Conservation (phyloP, 1,284 basidiomycete species). For the Moesziomyces globuligerus region DNA sequence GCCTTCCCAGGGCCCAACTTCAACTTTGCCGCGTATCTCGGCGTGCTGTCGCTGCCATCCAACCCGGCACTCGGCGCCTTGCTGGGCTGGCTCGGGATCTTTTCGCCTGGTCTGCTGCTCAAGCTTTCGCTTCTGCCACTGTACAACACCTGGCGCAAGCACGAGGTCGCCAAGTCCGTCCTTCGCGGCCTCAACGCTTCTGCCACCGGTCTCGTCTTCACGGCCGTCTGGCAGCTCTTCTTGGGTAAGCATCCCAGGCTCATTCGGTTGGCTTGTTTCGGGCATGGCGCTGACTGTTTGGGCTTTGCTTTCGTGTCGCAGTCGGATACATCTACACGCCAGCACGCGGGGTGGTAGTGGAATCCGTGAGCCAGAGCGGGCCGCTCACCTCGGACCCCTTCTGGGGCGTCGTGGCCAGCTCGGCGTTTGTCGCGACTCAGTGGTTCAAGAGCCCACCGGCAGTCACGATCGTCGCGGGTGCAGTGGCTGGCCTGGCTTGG, state of each 20-base stretch:
- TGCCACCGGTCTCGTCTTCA: conserved; percentile 73
- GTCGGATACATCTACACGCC: conserved; percentile 61
- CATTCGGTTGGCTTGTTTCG: neutral
- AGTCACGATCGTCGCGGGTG: conserved; percentile 67
- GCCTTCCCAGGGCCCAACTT: conserved; percentile 73
- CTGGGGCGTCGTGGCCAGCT: conserved; percentile 69
- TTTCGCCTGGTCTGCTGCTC: conserved; percentile 70
- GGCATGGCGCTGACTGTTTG: neutral
- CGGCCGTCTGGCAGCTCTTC: conserved; percentile 73
- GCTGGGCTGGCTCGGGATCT: conserved; percentile 68
- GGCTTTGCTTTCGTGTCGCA: conserved; percentile 18
- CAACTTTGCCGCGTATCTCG: conserved; percentile 74
- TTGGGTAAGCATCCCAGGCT: conserved; percentile 20
- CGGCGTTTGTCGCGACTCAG: conserved; percentile 48
- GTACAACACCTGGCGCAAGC: conserved; percentile 70
- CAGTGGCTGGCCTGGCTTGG: conserved; percentile 68
- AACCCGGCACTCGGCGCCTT: conserved; percentile 70
- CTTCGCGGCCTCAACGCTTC: conserved; percentile 73
- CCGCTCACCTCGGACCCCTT: conserved; percentile 69
- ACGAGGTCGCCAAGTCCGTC: conserved; percentile 68
- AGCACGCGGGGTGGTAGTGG: conserved; percentile 54
- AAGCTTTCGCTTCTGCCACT: conserved; percentile 72
- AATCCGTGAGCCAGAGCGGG: conserved; percentile 57
- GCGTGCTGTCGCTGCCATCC: conserved; percentile 69
- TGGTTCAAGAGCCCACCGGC: conserved; percentile 68